Base-by-base conservation (phyloP, 2,329 filamentous ascomycete genomes). In the Cytospora chrysosperma region DNA sequence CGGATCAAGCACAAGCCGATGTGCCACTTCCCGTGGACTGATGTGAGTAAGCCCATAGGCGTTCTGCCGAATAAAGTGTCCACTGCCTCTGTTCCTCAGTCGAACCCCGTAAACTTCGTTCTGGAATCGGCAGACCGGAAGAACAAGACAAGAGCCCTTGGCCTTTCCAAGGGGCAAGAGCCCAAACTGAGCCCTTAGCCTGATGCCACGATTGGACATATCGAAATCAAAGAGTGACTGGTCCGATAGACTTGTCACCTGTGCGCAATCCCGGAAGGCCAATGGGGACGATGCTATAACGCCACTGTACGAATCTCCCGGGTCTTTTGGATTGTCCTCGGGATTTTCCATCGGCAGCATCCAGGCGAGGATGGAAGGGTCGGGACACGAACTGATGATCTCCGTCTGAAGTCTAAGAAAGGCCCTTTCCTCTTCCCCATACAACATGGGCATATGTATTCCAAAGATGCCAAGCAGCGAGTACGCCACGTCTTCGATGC, bases 391-490 rank as follows among this genome's bases (percentile, higher is more conserved):
- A 10, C 57, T 51, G 21, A 65, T 61, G 52, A 65, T 64, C 15
- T 65, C 64, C 10, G 43, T 17, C 50, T 65, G 64, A 15, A 65
- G 60, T 3, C 64, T 49, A 26, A 53, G 37, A 26, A 64, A 66
- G 4, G 64, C 64, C 40, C 47, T 64, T 27, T 64, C 57, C n/a
- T 59, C 61, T 17, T 66, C 64, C 12, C 64, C 61, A 30, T 64
- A 66, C 27, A 61, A 49, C 37, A 64, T 34, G 15, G 61, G 56
- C 64, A 66, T 66, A 37, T 64, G 34, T 9, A 66, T 59, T 21
- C 27, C 64, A 15, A 64, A 66, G 0, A 66, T 53, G 1, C 61
- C 61, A 13, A 66, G 47, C 30, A 66, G 21, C 6, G 51, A 63
- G n/a, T 64, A 61, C 15, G 64, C 61, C 37, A 50, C 19, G 21